A percentile compares a stretch with the other conserved stretches of the same genome.
Evolutionary conservation across 2,329 filamentous ascomycete species (phyloP).

Genomic region (Sclerotinia glacialis): DNA sequence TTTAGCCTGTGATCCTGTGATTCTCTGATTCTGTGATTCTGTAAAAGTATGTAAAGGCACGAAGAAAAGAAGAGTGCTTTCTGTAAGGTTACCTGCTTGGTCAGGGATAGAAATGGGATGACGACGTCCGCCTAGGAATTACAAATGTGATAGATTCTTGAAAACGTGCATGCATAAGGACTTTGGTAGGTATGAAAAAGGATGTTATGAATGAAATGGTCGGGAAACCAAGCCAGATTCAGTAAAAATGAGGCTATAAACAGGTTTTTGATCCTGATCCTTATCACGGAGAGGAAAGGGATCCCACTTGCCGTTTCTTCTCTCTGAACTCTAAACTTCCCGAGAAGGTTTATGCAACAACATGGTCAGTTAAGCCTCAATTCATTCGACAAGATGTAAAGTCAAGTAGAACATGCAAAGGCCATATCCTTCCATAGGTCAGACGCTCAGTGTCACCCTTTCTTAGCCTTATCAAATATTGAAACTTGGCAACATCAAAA

Average conservation of each 20-base stretch:
- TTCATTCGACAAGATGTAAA: constrained; percentile 12
- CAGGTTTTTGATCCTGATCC: constrained; percentile 8
- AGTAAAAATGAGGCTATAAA: constrained; percentile 10
- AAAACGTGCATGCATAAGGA: constrained; percentile 4
- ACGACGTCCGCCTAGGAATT: background rate
- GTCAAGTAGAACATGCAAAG: background rate
- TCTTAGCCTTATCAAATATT: constrained; percentile 1
- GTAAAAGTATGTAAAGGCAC: background rate
- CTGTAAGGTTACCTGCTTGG: background rate
- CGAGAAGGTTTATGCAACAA: constrained; percentile 7
- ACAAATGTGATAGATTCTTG: constrained; percentile 2
- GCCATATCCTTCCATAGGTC: background rate
- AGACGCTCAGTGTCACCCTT: background rate
- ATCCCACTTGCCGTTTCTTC: constrained; percentile 14
- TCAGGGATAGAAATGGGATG: constrained; percentile 9
- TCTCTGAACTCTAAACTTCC: background rate
- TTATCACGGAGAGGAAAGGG: constrained; percentile 8
- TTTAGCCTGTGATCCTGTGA: background rate
- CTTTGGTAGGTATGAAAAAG: background rate
- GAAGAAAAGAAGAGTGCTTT: background rate
- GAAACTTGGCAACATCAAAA: background rate
- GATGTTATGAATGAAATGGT: background rate
- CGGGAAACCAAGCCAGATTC: constrained; percentile 2
- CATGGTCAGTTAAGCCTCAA: background rate
- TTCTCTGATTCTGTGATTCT: too few species aligned